Conservation (phyloP, 192 early-diverging fungal genomes). For the Irineochytrium annulatum region DNA sequence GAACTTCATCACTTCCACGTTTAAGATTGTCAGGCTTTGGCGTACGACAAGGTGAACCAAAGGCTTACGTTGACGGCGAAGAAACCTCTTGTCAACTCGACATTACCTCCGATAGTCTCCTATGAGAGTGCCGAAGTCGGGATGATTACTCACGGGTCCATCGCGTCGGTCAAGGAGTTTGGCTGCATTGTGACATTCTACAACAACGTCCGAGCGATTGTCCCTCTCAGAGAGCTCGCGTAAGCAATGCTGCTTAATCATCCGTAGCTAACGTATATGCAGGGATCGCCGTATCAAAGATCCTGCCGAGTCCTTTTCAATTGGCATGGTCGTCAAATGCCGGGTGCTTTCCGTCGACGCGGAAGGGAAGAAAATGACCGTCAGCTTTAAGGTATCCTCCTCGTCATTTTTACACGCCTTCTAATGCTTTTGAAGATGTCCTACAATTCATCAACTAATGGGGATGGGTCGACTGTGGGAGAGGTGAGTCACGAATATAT, state of each 20-base stretch:
- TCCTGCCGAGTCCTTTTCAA: slow-evolving; percentile 63
- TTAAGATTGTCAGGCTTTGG: slow-evolving; percentile 37
- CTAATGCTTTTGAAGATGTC: no score
- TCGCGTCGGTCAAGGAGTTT: slow-evolving; percentile 51
- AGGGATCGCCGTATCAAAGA: slow-evolving; percentile 34
- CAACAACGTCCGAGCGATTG: slow-evolving; percentile 67
- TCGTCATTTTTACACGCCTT: no score
- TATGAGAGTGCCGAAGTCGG: slow-evolving; percentile 61
- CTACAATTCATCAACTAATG: slow-evolving; percentile 5
- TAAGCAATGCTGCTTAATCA: not conserved
- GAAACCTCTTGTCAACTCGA: slow-evolving; percentile 65
- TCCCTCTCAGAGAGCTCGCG: slow-evolving; percentile 63
- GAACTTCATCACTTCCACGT: not conserved
- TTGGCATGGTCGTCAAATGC: slow-evolving; percentile 71
- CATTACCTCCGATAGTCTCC: slow-evolving; percentile 58
- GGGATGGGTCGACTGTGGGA: no score
- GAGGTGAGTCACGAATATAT: no score
- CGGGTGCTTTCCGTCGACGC: slow-evolving; percentile 60
- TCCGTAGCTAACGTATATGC: not conserved
- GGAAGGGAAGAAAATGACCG: slow-evolving; percentile 54
- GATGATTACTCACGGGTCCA: slow-evolving; percentile 58
- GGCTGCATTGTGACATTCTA: slow-evolving; percentile 79
- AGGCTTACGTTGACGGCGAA: slow-evolving; percentile 71
- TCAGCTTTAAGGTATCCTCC: slow-evolving; percentile 70
- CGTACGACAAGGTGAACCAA: slow-evolving; percentile 46